These are phyloP conservation scores for Parmelia sp. DNA, from an alignment of 495 filamentous ascomycete species.

Conservation along the genomic window DNA sequence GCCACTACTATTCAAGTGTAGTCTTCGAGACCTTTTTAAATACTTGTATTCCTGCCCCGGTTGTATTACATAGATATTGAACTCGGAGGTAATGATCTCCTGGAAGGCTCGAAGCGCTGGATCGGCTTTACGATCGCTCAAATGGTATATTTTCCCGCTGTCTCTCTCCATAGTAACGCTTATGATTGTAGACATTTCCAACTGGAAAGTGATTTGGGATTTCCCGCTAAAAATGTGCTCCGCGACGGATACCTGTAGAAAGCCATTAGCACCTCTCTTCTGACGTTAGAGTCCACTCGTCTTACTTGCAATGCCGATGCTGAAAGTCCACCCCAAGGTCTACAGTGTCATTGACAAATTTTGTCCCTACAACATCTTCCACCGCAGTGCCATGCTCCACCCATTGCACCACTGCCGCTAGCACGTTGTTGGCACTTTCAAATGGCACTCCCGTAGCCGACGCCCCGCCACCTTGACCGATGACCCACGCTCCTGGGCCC, in stretches of 20 bases:
- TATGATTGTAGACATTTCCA: slow-evolving; percentile 20
- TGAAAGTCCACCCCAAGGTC: slow-evolving; percentile 30
- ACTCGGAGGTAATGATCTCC: no score
- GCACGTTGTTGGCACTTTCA: slow-evolving; percentile 37
- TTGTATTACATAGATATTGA: no score
- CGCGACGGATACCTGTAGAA: slow-evolving; percentile 30
- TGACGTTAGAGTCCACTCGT: not conserved
- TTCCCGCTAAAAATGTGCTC: slow-evolving; percentile 6
- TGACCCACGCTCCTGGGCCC: slow-evolving; percentile 49
- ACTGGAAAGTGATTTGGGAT: slow-evolving; percentile 4
- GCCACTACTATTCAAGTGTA: no score
- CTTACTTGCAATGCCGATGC: slow-evolving; percentile 36
- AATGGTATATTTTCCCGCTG: no score
- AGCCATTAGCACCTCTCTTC: slow-evolving; percentile 4
- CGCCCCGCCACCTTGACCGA: slow-evolving; percentile 40
- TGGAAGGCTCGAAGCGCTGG: no score
- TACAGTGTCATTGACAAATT: slow-evolving; percentile 41
- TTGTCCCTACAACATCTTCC: slow-evolving; percentile 47
- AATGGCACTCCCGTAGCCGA: slow-evolving; percentile 32
- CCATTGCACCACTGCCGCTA: slow-evolving; percentile 54
- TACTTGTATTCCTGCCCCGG: no score
- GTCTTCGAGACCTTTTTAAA: no score
- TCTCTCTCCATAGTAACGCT: no score
- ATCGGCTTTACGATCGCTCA: no score
- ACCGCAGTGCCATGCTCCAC: slow-evolving; percentile 54